Percentiles rank a stretch among this genome's conserved stretches.
Conservation (phyloP, 495 filamentous ascomycete species). For the Aspergillus ellipticus region DNA sequence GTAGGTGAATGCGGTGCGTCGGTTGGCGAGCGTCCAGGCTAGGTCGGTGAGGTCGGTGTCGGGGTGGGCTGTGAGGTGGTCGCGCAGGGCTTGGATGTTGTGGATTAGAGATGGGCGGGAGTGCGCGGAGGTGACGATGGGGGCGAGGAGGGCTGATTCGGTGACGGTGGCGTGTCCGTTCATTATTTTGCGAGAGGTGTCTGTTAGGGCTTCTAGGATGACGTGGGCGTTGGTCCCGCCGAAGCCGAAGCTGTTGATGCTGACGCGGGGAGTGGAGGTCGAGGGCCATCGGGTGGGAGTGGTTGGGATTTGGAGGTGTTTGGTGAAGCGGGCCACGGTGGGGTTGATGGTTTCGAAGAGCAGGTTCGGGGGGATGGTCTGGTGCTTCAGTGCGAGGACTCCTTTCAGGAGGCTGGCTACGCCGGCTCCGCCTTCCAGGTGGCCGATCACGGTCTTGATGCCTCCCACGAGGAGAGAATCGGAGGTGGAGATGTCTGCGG, state of each 20-base stretch:
- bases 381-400: slow-evolving; percentile 43
- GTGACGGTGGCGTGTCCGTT: too few species aligned
- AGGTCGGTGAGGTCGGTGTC: too few species aligned
- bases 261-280: slow-evolving; percentile 24
- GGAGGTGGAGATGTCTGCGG: too few species aligned
- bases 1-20: too few species aligned
- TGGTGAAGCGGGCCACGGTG: slow-evolving; percentile 24
- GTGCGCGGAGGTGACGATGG: too few species aligned
- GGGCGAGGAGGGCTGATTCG: too few species aligned
- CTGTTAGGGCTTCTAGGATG: too few species aligned
- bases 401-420: slow-evolving; percentile 45
- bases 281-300: slow-evolving; percentile 15
- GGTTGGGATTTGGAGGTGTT: slow-evolving; percentile 31
- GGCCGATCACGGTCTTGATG: slow-evolving; percentile 52
- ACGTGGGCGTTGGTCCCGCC: slow-evolving; percentile 63
- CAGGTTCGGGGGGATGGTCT: slow-evolving; percentile 54
- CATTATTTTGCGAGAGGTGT: too few species aligned
- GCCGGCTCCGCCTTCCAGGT: slow-evolving; percentile 56
- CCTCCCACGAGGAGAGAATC: slow-evolving; percentile 40
- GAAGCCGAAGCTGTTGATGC: slow-evolving; percentile 52
- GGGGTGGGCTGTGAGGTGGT: too few species aligned
- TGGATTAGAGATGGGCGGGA: too few species aligned
- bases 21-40: too few species aligned
- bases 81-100: too few species aligned
- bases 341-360: slow-evolving; percentile 53